A percentile compares a stretch with the other conserved stretches of the same genome.
phyloP scores from a whole-genome alignment of 2,329 filamentous ascomycete genomes.

The Zymoseptoria brevis region DNA sequence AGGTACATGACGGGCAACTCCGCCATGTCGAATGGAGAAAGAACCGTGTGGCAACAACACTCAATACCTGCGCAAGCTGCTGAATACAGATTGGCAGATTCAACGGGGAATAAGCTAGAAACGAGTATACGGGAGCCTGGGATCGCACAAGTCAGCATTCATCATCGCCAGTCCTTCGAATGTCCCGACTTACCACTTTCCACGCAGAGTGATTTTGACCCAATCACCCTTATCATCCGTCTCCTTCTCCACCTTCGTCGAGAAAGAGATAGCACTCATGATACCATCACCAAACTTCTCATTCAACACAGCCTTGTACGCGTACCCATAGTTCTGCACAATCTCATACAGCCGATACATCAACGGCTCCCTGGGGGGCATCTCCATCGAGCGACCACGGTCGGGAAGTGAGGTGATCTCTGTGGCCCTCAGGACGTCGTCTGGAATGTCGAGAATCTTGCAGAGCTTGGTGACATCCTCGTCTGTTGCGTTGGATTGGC shows the following conservation, averaged over 20 bases:
- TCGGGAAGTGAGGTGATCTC: slow-evolving; percentile 70
- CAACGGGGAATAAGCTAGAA: slow-evolving; percentile 29
- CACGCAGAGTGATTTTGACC: slow-evolving; percentile 75
- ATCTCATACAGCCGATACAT: slow-evolving; percentile 92
- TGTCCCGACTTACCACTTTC: slow-evolving; percentile 61
- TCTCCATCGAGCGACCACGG: slow-evolving; percentile 67
- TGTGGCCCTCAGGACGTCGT: slow-evolving; percentile 45
- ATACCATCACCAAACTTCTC: slow-evolving; percentile 79
- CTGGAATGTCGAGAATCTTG: slow-evolving; percentile 53
- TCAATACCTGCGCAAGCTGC: neutral
- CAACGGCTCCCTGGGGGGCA: slow-evolving; percentile 76
- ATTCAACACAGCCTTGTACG: slow-evolving; percentile 89
- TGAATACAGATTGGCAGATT: neutral
- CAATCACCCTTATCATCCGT: slow-evolving; percentile 75
- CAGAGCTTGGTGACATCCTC: slow-evolving; percentile 64
- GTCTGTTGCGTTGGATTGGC: slow-evolving; percentile 64
- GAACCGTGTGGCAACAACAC: too few relatives aligned
- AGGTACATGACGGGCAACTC: too few relatives aligned
- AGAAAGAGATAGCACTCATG: slow-evolving; percentile 92
- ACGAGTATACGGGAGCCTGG: slow-evolving; percentile 43
- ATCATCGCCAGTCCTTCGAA: neutral
- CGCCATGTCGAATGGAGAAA: too few relatives aligned
- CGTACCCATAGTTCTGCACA: slow-evolving; percentile 93
- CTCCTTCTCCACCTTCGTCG: slow-evolving; percentile 76
- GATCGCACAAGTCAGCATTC: slow-evolving; percentile 5